phyloP scores from a whole-genome alignment of 495 filamentous ascomycete species.

The Cercophora samala region DNA sequence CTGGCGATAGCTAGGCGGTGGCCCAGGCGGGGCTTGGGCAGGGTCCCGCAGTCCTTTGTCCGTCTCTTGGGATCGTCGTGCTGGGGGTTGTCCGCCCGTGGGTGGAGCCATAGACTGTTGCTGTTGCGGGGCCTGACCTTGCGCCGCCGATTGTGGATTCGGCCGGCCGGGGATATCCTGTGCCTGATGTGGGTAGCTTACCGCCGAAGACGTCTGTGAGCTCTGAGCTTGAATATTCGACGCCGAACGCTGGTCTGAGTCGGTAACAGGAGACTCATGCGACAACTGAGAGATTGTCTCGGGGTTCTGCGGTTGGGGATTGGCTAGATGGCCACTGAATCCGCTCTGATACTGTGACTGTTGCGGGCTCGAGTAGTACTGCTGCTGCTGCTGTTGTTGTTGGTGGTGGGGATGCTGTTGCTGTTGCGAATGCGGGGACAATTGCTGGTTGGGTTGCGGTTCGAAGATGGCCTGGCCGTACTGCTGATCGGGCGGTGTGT shows the following conservation, averaged over 20 bases:
- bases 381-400: slow-evolving; percentile 36
- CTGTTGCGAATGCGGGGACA: slow-evolving; percentile 29
- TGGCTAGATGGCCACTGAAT: slow-evolving; percentile 39
- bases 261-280: slow-evolving; percentile 54
- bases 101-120: slow-evolving; percentile 49
- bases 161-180: slow-evolving; percentile 33
- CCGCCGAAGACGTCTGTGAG: slow-evolving; percentile 38
- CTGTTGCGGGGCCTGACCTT: slow-evolving; percentile 37
- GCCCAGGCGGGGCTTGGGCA: slow-evolving; percentile 44
- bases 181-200: slow-evolving; percentile 35
- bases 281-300: slow-evolving; percentile 59
- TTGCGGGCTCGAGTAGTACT: slow-evolving; percentile 28
- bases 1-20: slow-evolving; percentile 49
- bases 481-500: slow-evolving; percentile 35
- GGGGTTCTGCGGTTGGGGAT: slow-evolving; percentile 46
- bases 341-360: slow-evolving; percentile 40
- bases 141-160: slow-evolving; percentile 28
- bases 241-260: slow-evolving; percentile 40
- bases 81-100: slow-evolving; percentile 41
- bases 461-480: slow-evolving; percentile 30
- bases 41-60: slow-evolving; percentile 39
- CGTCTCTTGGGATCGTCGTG: slow-evolving; percentile 46
- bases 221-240: slow-evolving; percentile 39
- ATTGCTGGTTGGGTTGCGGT: slow-evolving; percentile 13
- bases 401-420: slow-evolving; percentile 33